Evolutionary conservation across 345 rosid species (phyloP).

Genomic region (Passiflora organensis): DNA sequence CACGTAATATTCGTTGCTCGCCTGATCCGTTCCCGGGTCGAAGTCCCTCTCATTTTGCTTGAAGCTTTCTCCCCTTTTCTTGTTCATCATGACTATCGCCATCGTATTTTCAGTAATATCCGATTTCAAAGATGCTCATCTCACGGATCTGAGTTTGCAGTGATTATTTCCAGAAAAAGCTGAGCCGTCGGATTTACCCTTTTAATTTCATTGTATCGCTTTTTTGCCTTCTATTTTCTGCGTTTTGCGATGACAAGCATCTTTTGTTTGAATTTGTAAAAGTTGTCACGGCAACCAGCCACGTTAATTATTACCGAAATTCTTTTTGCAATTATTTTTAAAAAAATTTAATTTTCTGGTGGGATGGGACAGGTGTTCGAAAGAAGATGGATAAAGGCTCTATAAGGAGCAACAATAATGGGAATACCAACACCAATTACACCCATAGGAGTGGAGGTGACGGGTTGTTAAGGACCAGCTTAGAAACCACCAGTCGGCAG

Average conservation of each 20-base stretch:
- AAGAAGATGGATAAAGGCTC: slow-evolving; percentile 48
- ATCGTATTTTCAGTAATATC: too few species aligned
- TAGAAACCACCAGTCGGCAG: slow-evolving; percentile 28
- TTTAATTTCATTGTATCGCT: neutral
- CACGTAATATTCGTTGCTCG: too few species aligned
- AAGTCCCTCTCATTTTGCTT: too few species aligned
- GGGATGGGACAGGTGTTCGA: slow-evolving; percentile 25
- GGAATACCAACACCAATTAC: slow-evolving; percentile 13
- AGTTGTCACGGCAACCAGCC: slow-evolving; percentile 4
- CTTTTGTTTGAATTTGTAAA: slow-evolving; percentile 14
- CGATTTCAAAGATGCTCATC: too few species aligned
- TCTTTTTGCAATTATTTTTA: slow-evolving; percentile 1
- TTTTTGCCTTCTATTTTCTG: neutral
- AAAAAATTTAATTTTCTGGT: neutral
- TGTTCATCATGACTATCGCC: too few species aligned
- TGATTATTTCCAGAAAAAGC: neutral
- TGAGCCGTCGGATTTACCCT: neutral
- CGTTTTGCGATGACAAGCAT: neutral
- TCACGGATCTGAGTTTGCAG: too few species aligned
- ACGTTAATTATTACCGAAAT: neutral
- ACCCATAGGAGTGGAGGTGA: slow-evolving; percentile 21
- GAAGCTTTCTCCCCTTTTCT: too few species aligned
- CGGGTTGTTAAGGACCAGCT: slow-evolving; percentile 28
- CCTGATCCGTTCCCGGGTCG: too few species aligned
- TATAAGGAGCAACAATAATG: slow-evolving; percentile 26